A percentile compares a stretch with the other conserved stretches of the same genome.
phyloP scores from a whole-genome alignment of 75 land plant genomes.

The Pinus tabuliformis region DNA sequence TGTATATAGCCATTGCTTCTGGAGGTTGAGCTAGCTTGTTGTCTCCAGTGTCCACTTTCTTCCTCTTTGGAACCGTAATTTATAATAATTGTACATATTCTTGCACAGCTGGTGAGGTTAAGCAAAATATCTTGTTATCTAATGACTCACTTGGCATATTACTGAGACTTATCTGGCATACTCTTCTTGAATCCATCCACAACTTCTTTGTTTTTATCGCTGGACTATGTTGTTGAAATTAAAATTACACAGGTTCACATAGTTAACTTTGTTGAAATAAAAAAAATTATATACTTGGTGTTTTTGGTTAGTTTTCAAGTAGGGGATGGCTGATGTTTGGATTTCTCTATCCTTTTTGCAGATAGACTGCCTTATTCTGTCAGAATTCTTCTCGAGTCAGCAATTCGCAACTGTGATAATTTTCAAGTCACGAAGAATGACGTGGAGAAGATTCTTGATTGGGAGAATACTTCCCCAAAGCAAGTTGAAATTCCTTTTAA shows the following conservation, averaged over 20 bases:
- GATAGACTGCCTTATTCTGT: constrained; percentile 88
- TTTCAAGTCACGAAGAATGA: constrained; percentile 85
- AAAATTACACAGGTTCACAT: no score
- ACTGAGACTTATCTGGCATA: no score
- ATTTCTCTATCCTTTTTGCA: constrained; percentile 19
- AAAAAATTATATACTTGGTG: neutral
- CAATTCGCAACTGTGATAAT: constrained; percentile 89
- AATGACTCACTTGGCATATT: neutral
- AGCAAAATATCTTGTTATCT: neutral
- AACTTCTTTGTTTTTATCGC: neutral
- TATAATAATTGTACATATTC: no score
- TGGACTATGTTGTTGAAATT: neutral
- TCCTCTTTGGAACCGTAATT: neutral
- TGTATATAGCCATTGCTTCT: neutral
- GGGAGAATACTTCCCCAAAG: constrained; percentile 89
- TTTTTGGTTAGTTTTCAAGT: neutral
- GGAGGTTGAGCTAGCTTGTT: neutral
- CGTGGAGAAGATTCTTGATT: constrained; percentile 94
- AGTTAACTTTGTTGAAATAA: neutral
- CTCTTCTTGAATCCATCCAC: neutral
- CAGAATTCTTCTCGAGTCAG: constrained; percentile 89
- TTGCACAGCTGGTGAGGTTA: neutral
- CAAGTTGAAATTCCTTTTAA: constrained; percentile 96
- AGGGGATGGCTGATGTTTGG: neutral
- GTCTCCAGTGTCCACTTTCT: neutral